Conservation (phyloP, 1,139 yeast species). For the Magnusiomyces fungicola region DNA sequence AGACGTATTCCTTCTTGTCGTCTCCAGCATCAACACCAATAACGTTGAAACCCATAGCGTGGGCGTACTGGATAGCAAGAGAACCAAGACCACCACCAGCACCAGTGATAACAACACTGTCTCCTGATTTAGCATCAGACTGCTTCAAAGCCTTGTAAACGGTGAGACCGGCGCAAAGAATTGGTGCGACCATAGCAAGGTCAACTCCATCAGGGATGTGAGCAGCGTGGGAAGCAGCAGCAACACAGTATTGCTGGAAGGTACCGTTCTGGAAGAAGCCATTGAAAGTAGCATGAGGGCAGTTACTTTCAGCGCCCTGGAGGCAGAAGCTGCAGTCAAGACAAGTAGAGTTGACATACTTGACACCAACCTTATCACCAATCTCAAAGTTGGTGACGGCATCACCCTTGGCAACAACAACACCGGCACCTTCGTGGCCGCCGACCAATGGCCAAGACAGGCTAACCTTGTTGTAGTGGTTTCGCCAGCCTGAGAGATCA, state of each 20-base stretch:
- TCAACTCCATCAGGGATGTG: slow-evolving; percentile 58
- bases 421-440: slow-evolving; percentile 28
- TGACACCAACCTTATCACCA: slow-evolving; percentile 24
- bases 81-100: slow-evolving; percentile 78
- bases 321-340: slow-evolving; percentile 21
- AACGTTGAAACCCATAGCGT: slow-evolving; percentile 65
- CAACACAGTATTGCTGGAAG: slow-evolving; percentile 70
- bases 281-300: slow-evolving; percentile 25
- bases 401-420: slow-evolving; percentile 23
- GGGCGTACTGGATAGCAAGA: slow-evolving; percentile 65
- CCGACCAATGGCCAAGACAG: slow-evolving; percentile 33
- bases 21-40: slow-evolving; percentile 64
- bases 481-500: slow-evolving; percentile 27
- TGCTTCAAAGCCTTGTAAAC: slow-evolving; percentile 69
- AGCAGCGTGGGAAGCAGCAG: slow-evolving; percentile 74
- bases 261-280: slow-evolving; percentile 71
- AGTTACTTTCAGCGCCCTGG: slow-evolving; percentile 21
- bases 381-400: slow-evolving; percentile 18
- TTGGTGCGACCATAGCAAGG: slow-evolving; percentile 62
- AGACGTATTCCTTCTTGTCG: slow-evolving; percentile 48
- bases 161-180: slow-evolving; percentile 69
- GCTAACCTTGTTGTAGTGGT: slow-evolving; percentile 49
- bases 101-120: slow-evolving; percentile 69
- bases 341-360: slow-evolving; percentile 21
- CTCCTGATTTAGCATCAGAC: slow-evolving; percentile 53